A percentile compares a stretch with the other conserved stretches of the same genome.
phyloP scores from a whole-genome alignment of 1,284 basidiomycete genomes.

The Prillingera fragicola region DNA sequence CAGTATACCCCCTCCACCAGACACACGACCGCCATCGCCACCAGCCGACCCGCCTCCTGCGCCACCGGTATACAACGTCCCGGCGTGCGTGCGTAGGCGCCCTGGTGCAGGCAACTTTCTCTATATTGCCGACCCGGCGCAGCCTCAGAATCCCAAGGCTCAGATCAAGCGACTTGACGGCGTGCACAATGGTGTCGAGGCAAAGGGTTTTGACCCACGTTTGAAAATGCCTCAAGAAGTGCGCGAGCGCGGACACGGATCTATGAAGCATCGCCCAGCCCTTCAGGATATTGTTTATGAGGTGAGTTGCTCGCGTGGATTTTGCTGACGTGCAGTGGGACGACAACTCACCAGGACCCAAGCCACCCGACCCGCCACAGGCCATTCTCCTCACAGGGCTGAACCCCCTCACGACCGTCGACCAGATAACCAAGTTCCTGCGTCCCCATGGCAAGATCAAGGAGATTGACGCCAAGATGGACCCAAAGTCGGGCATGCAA shows the following conservation, averaged over 20 bases:
- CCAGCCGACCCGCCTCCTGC: slow-evolving; percentile 23
- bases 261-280: slow-evolving; percentile 27
- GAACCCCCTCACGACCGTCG: slow-evolving; percentile 63
- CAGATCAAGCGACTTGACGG: slow-evolving; percentile 39
- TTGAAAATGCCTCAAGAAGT: slow-evolving; percentile 19
- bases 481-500: slow-evolving; percentile 70
- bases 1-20: slow-evolving; percentile 1
- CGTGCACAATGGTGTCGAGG: slow-evolving; percentile 22
- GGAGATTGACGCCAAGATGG: slow-evolving; percentile 72
- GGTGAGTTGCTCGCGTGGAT: slow-evolving; percentile 23
- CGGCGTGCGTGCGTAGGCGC: slow-evolving; percentile 23
- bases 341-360: slow-evolving; percentile 62
- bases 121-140: slow-evolving; percentile 16
- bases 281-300: slow-evolving; percentile 33
- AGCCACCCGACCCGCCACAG: slow-evolving; percentile 60
- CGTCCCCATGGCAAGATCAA: slow-evolving; percentile 61
- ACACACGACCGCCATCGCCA: slow-evolving; percentile 1
- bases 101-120: slow-evolving; percentile 30
- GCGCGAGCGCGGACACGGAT: slow-evolving; percentile 27
- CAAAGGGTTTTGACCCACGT: slow-evolving; percentile 33
- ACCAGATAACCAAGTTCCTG: slow-evolving; percentile 65
- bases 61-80: slow-evolving; percentile 16
- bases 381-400: slow-evolving; percentile 70
- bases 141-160: slow-evolving; percentile 16
- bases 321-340: slow-evolving; percentile 59